Evolutionary conservation across 805 yeast genomes (phyloP), one percentile per base, ranked within the genome.

Genomic region (Yarrowia sp.): DNA sequence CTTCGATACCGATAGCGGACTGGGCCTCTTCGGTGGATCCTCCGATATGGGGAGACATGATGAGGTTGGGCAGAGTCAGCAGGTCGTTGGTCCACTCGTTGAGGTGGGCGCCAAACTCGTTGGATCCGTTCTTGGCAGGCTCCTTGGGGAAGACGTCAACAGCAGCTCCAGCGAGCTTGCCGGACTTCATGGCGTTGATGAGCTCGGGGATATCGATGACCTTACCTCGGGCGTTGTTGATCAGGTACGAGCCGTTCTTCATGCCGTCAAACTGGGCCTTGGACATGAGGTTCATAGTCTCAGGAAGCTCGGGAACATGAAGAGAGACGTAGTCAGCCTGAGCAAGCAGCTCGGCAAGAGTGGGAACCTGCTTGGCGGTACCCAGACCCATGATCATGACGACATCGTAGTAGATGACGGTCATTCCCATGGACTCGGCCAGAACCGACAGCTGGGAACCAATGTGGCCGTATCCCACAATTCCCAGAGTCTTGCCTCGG

Each of bases 21-120:
- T 95, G 99, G 42, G 99, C 99, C 82, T 95, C 99, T 79, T 93
- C 98, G 55, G 99, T 95, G 61, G 98, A 92, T 70, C 99, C 99
- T 79, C 99, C 99, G 71, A 95, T 95, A 76, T 95, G 99, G 38
- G 99, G 99, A 65, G 98, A 88, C 73, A 95, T 83, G 69, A 95
- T 92, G 68, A 93, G 86, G 79, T 95, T 95, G 79, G 92, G 86
- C 75, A 92, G 83, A 10, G 89, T 80, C 71, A 86, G 83, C 71
- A 95, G 83, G 75, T 92, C 97, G 38, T 90, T 81, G 68, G 89
- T 84, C 92, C 97, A 95, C 45, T 80, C 71, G 79, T 93, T 93
- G 75, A 95, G 83, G 45, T 83, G 83, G 75, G 88, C 83, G 72
- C 74, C 80, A 80, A 92, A 95, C 71, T 85, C 78, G 68, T 84